Evolutionary conservation across 495 filamentous ascomycete genomes (phyloP), one percentile per base, ranked within the genome.

Genomic region (Cairneyella variabilis): DNA sequence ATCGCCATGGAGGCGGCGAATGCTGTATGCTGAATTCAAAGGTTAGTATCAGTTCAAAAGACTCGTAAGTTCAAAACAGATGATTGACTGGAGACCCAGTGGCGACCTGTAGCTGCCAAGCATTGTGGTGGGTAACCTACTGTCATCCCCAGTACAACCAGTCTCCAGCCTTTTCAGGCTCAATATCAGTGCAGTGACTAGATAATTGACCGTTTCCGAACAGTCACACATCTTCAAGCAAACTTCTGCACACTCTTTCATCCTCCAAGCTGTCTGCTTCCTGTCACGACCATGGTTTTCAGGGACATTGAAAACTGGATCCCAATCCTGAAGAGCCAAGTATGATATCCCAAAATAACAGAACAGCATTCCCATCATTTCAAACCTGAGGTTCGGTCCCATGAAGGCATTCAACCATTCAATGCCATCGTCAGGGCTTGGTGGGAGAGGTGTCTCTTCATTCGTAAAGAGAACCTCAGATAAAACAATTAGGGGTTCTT

Each of bases 381-480:
- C 61, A 17, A 58, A 56, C 16, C 61, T 44, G 12, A 64, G n/a
- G 23, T 61, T 61, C 5, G 47, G 21, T 3, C 61, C 61, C 7
- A 40, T 58, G 34, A 60, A 64, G n/a, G 61, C 58, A 18, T 64
- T 48, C 20, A 59, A 9, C 61, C 61, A 64, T 18, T 64, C 61
- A 0, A 53, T 30, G 0, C 52, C 58, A 52, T 63, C 50, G 32
- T 61, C 58, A 17, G 61, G 58, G 27, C 45, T 21, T 21, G 58
- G 32, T 11, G 52, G 43, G 17, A 64, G 30, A 27, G 58, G 71
- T 61, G 84, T 82, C 46, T 83, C 83, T 69, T 88, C 84, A 60
- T 88, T 88, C 69, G 82, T 82, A 65, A 72, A 73, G 70, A 89
- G 86, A 61, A 84, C 79, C 68, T 88, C 85, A 47, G 82, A 82